A percentile compares a stretch with the other conserved stretches of the same genome.
Evolutionary conservation across 202 grass and related monocot species (phyloP).

Genomic region (Schoenoplectus triqueter): DNA sequence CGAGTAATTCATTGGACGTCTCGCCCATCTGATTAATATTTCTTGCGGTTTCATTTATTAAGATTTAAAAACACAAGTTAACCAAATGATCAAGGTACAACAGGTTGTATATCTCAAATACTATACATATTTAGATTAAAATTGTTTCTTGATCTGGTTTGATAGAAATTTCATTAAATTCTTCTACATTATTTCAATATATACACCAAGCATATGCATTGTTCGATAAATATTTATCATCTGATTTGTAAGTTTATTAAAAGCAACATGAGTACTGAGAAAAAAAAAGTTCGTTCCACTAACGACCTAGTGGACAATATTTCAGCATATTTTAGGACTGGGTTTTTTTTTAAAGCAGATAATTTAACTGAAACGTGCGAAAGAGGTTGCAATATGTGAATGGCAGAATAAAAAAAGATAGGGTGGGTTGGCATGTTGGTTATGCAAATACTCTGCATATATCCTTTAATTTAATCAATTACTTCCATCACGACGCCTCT

Average conservation of each 20-base stretch:
- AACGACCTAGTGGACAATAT: background rate
- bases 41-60: no score
- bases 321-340: background rate
- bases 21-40: no score
- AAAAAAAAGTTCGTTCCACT: background rate
- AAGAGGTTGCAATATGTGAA: slow-evolving; percentile 22
- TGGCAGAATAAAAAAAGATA: background rate
- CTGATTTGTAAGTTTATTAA: background rate
- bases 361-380: slow-evolving; percentile 20
- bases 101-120: no score
- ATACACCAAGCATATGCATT: background rate
- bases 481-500: background rate
- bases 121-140: no score
- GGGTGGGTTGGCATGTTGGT: slow-evolving; percentile 27
- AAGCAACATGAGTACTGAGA: background rate
- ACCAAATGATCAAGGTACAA: no score
- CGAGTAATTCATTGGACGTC: no score
- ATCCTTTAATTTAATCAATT: slow-evolving; percentile 14
- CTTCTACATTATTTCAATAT: no score
- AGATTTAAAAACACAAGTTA: no score
- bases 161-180: no score
- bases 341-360: background rate
- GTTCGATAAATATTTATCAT: background rate
- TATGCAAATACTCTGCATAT: background rate
- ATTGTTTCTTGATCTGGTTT: no score